Conservation (phyloP, 2,329 filamentous ascomycete genomes). For the Ceratocystis colombiana region DNA sequence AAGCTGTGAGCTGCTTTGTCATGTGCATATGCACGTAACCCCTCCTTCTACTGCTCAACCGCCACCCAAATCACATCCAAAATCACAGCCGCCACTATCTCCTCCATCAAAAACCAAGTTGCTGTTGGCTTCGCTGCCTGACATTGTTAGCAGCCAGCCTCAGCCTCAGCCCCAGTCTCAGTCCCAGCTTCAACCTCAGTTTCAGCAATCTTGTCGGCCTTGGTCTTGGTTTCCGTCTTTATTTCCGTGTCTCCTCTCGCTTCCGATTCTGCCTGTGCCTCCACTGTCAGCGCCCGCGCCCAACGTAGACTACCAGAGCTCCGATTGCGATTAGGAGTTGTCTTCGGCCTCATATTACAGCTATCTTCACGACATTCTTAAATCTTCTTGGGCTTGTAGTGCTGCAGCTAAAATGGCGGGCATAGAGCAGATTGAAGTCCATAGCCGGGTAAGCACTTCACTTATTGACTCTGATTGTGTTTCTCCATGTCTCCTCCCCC, state of each 20-base stretch:
- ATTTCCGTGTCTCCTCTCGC: neutral
- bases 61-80: constrained; percentile 19
- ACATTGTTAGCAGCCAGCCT: neutral
- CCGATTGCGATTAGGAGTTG: constrained; percentile 15
- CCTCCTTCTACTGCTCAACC: constrained; percentile 25
- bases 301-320: neutral
- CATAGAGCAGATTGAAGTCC: constrained; percentile 93
- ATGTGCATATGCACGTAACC: constrained; percentile 25
- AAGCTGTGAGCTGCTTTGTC: constrained; percentile 25
- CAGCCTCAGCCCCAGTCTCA: neutral
- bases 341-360: constrained; percentile 18
- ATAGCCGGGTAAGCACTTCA: constrained; percentile 66
- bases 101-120: neutral
- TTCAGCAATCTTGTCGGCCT: neutral
- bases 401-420: constrained; percentile 57
- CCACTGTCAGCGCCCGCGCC: neutral
- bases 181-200: neutral
- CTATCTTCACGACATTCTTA: constrained; percentile 13
- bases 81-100: neutral
- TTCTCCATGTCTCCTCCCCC: neutral
- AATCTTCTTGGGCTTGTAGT: constrained; percentile 16
- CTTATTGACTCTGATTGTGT: no score
- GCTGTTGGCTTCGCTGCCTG: neutral
- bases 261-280: neutral
- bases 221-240: neutral